These are phyloP conservation scores for Apiospora aurea DNA, from an alignment of 2,329 filamentous ascomycete species.

Conservation along the genomic window DNA sequence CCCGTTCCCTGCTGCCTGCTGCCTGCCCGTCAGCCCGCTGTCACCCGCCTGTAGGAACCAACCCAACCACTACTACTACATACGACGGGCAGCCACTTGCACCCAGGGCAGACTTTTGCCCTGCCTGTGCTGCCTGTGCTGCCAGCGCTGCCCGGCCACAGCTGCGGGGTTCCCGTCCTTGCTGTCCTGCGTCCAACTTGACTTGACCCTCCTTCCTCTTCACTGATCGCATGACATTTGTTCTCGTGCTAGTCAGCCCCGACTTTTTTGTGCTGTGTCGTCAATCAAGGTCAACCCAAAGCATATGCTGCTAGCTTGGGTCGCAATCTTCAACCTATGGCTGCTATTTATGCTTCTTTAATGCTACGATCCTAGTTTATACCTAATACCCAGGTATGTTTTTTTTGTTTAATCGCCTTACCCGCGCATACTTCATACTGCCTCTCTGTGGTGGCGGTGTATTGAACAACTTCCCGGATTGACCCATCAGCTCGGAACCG, in stretches of 20 bases:
- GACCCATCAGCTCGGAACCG: constrained; percentile 16
- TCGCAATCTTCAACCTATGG: background rate
- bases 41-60: background rate
- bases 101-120: background rate
- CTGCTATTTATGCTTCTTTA: background rate
- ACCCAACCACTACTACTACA: background rate
- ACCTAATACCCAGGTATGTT: background rate
- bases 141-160: background rate
- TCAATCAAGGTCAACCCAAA: background rate
- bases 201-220: background rate
- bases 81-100: background rate
- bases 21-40: background rate
- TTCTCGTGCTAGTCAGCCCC: constrained; percentile 9
- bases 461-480: background rate
- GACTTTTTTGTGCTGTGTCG: background rate
- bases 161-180: background rate
- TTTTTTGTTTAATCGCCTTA: constrained; percentile 7
- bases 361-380: background rate
- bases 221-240: constrained; percentile 12
- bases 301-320: background rate
- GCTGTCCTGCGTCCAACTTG: background rate
- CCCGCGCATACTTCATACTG: background rate
- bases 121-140: no score
- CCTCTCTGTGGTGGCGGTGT: background rate
- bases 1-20: background rate